Evolutionary conservation across 1,284 basidiomycete genomes (phyloP), one percentile per base, ranked within the genome.

Genomic region (Trametes sp.): DNA sequence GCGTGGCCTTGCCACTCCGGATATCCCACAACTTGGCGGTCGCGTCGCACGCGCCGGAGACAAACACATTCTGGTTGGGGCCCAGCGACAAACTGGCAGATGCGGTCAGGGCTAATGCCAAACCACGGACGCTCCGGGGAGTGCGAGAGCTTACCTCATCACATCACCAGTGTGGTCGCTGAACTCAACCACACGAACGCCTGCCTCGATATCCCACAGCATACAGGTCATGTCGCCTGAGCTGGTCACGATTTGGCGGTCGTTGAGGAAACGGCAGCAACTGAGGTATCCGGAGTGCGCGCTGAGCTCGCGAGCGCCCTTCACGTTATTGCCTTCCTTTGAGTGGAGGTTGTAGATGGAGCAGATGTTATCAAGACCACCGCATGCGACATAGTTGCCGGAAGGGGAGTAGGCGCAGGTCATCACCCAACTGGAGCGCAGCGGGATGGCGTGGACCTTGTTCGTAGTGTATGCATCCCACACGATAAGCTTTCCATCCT

Each of bases 391-490:
- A 71, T 92, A 96, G 78, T 94, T 96, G 58, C 97, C 97, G 24
- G 94, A 95, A 7, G 98, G 97, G 16, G 97, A 91, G 79, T 98
- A 99, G 52, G 98, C 97, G 77, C 98, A 99, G 51, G 98, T 98
- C 97, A 99, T 99, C 80, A 99, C 97, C 98, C 98, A 99, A 69
- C 93, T 95, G 41, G 95, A 98, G 53, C 97, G 90, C 42, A 99
- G 84, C 49, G 97, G 97, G 77, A 99, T 98, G 69, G 97, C 97
- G 77, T 99, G 96, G 61, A 99, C 97, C 83, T 99, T 99, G 86
- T 99, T 98, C 65, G 96, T 98, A 10, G 97, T 98, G 81, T 98
- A 98, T 46, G 98, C 97, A 78, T 99, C 97, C 97, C 97, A 99
- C 55, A 99, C 95, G 76, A 99, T 98, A 62, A 99, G 87, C 80